Conservation (phyloP, 768 basidiomycete species). For the Suillus luteus region DNA sequence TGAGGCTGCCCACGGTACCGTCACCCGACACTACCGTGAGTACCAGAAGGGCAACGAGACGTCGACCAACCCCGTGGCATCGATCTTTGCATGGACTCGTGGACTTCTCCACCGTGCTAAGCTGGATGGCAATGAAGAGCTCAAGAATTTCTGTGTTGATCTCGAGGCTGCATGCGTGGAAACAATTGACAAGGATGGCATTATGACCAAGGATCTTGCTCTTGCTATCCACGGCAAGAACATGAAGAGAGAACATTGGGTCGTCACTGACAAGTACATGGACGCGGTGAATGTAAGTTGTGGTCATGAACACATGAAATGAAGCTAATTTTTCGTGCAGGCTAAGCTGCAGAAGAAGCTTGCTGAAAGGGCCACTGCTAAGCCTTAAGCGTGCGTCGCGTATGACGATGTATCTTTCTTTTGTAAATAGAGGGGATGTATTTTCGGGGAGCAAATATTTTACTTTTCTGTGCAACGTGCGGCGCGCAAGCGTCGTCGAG, state of each 20-base stretch:
- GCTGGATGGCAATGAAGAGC: constrained; percentile 78
- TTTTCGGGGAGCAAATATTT: neutral
- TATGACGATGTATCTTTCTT: neutral
- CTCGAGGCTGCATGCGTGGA: constrained; percentile 90
- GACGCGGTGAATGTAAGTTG: constrained; percentile 82
- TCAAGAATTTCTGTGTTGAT: constrained; percentile 72
- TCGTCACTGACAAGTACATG: constrained; percentile 92
- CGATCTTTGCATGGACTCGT: constrained; percentile 98
- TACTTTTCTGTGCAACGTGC: neutral
- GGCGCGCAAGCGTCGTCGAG: neutral
- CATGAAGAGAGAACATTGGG: constrained; percentile 95
- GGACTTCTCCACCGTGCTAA: constrained; percentile 92
- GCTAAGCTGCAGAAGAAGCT: constrained; percentile 49
- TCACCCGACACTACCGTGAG: constrained; percentile 96
- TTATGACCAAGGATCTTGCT: constrained; percentile 98
- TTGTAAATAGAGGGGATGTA: neutral
- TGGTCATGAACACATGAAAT: neutral
- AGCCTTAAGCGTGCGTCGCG: constrained; percentile 15
- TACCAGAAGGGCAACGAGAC: constrained; percentile 97
- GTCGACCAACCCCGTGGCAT: constrained; percentile 97
- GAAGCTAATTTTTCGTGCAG: constrained; percentile 31
- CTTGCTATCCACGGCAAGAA: constrained; percentile 90
- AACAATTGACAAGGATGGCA: constrained; percentile 83
- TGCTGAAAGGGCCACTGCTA: constrained; percentile 29
- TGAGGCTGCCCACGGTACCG: constrained; percentile 97